A percentile compares a stretch with the other conserved stretches of the same genome.
Conservation (phyloP, 192 early-diverging fungal genomes). For the Phlyctochytrium planicorne region DNA sequence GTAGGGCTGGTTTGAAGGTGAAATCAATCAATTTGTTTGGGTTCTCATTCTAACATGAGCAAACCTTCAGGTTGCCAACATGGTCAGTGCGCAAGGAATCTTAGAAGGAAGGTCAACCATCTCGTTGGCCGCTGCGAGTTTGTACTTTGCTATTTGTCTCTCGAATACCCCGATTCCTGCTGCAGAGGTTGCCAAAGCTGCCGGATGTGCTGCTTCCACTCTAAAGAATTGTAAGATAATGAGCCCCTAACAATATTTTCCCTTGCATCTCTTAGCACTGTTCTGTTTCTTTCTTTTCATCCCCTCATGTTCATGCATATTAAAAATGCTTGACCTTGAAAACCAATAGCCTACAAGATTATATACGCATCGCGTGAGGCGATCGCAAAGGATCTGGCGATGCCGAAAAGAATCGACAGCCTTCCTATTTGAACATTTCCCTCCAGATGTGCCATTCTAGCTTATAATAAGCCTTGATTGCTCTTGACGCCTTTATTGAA, state of each 20-base stretch:
- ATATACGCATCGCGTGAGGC: slow-evolving; percentile 42
- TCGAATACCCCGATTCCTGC: slow-evolving; percentile 64
- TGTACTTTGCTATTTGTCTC: slow-evolving; percentile 82
- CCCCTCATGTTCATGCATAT: no score
- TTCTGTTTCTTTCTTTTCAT: slow-evolving; percentile 6
- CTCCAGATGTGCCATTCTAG: no score
- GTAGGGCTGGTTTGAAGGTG: slow-evolving; percentile 70
- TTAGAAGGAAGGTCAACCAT: slow-evolving; percentile 90
- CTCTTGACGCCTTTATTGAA: no score
- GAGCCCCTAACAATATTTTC: background rate
- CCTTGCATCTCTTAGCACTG: background rate
- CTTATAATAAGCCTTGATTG: no score
- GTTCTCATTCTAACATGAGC: background rate
- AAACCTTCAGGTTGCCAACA: slow-evolving; percentile 46
- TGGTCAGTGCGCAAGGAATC: slow-evolving; percentile 73
- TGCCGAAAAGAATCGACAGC: slow-evolving; percentile 17
- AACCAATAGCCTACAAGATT: slow-evolving; percentile 45
- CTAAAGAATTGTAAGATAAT: slow-evolving; percentile 67
- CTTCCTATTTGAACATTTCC: slow-evolving; percentile 10
- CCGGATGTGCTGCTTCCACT: slow-evolving; percentile 91
- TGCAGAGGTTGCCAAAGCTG: slow-evolving; percentile 76
- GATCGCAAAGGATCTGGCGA: slow-evolving; percentile 45
- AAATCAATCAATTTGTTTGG: slow-evolving; percentile 9
- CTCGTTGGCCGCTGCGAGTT: slow-evolving; percentile 86
- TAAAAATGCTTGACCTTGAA: no score